Evolutionary conservation across 2,329 filamentous ascomycete genomes (phyloP).

Genomic region (Stemphylium vesicarium): DNA sequence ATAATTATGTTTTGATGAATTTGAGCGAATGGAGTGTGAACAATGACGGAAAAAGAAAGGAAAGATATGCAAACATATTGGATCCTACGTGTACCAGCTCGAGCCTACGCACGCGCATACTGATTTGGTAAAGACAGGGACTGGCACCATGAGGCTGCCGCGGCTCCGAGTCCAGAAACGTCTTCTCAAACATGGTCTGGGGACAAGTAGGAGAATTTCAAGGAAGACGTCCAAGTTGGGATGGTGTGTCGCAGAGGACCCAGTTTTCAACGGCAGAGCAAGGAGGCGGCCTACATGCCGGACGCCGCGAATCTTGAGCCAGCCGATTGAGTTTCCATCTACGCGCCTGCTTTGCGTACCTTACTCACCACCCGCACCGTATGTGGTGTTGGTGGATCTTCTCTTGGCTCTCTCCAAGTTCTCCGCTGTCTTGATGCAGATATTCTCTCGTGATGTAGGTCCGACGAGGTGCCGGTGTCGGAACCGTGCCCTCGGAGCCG

Average conservation of each 20-base stretch:
- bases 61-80: conserved; percentile 9
- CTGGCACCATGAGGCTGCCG: conserved; percentile 1
- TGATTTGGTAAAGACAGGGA: not conserved
- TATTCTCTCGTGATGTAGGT: not conserved
- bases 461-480: not conserved
- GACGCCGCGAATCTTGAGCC: not conserved
- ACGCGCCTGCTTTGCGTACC: not conserved
- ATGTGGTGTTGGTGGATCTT: no score
- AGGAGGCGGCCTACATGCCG: conserved; percentile 1
- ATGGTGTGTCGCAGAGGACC: not conserved
- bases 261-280: conserved; percentile 9
- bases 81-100: not conserved
- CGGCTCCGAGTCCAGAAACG: not conserved
- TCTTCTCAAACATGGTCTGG: conserved; percentile 7
- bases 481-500: not conserved
- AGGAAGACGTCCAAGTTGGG: not conserved
- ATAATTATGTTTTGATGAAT: not conserved
- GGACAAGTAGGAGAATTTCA: conserved; percentile 2
- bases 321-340: not conserved
- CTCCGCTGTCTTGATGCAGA: not conserved
- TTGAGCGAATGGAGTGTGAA: not conserved
- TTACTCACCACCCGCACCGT: not conserved
- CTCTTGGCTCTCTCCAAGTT: not conserved
- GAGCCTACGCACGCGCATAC: not conserved
- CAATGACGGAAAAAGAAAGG: not conserved